Evolutionary conservation across 345 rosid genomes (phyloP).

Genomic region (Citrus inodora): DNA sequence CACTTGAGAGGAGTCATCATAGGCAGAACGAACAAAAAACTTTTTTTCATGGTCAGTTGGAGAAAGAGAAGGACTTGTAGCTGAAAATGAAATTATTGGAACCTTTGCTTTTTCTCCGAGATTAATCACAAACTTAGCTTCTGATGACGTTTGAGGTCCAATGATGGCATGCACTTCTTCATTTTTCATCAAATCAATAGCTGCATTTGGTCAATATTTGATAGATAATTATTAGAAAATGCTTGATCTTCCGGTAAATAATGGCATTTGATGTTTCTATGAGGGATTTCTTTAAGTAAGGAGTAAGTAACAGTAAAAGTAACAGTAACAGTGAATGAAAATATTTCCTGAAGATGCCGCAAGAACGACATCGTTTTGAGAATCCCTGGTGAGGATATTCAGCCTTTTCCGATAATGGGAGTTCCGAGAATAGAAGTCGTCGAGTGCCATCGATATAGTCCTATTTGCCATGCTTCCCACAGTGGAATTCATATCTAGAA

Average conservation of each 20-base stretch:
- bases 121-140: conserved; percentile 12
- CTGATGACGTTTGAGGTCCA: conserved; percentile 24
- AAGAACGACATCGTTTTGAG: conserved; percentile 22
- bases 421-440: conserved; percentile 25
- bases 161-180: conserved; percentile 26
- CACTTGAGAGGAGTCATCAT: conserved; percentile 16
- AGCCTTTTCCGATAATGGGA: conserved; percentile 25
- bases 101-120: conserved; percentile 19
- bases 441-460: conserved; percentile 25
- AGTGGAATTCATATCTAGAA: conserved; percentile 26
- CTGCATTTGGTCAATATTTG: conserved; percentile 16
- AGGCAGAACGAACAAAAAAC: conserved; percentile 19
- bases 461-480: conserved; percentile 18
- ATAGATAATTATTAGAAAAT: neutral
- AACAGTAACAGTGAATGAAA: neutral
- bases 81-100: conserved; percentile 26
- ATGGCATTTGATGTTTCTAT: neutral
- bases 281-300: no score
- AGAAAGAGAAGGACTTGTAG: conserved; percentile 19
- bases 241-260: neutral
- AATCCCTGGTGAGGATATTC: conserved; percentile 21
- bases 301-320: no score
- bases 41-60: neutral
- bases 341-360: conserved; percentile 37
- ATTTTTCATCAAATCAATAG: conserved; percentile 32